Evolutionary conservation across 345 rosid species (phyloP).

Genomic region (Sonneratia alba): DNA sequence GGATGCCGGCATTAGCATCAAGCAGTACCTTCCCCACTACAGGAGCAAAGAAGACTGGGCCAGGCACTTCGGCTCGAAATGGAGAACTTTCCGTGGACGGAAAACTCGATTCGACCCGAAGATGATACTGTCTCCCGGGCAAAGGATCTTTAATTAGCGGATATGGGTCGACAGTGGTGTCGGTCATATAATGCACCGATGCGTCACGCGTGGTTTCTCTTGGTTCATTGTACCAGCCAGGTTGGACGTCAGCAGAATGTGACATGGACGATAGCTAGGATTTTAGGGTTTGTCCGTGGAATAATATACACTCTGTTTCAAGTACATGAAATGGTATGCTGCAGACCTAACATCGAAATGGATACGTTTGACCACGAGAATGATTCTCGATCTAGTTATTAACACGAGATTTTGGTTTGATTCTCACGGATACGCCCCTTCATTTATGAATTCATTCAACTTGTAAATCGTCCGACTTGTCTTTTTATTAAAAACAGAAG

Average conservation of each 20-base stretch:
- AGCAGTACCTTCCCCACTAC: conserved; percentile 64
- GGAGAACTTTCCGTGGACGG: conserved; percentile 42
- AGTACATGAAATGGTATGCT: too few species aligned
- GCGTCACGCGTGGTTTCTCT: background rate
- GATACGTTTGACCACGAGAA: too few species aligned
- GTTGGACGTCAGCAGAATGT: background rate
- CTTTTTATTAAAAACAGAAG: too few species aligned
- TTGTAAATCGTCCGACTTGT: too few species aligned
- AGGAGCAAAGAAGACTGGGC: conserved; percentile 44
- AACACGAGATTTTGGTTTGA: too few species aligned
- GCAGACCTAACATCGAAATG: too few species aligned
- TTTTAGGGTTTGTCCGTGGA: too few species aligned
- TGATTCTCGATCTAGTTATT: too few species aligned
- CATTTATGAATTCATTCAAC: too few species aligned
- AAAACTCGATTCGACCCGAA: conserved; percentile 76
- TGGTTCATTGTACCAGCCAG: background rate
- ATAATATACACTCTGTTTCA: too few species aligned
- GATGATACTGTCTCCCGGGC: conserved; percentile 72
- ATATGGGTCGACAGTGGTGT: background rate
- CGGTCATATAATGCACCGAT: background rate
- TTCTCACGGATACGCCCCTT: too few species aligned
- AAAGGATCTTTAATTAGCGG: conserved; percentile 45
- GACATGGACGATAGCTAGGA: too few species aligned
- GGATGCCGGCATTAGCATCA: conserved; percentile 35
- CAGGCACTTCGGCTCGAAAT: conserved; percentile 70